phyloP scores from a whole-genome alignment of 768 basidiomycete species.

The Mrakia hoshinonis region DNA sequence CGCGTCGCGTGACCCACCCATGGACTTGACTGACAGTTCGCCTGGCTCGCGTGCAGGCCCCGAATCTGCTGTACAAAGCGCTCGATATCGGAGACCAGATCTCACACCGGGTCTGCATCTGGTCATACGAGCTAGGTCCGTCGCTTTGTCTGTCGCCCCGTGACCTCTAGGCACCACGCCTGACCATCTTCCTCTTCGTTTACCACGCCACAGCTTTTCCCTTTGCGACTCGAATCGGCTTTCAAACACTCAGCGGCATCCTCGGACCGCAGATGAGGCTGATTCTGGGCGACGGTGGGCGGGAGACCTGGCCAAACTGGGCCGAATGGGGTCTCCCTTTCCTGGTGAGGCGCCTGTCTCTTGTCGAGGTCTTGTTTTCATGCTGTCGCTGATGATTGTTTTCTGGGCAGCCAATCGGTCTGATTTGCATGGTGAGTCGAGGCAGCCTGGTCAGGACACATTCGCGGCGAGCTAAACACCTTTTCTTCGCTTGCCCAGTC shows the following conservation, averaged over 20 bases:
- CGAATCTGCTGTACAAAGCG: not conserved
- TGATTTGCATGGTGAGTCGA: not conserved
- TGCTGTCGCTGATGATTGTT: not conserved
- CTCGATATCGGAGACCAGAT: not conserved
- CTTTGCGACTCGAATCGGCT: not conserved
- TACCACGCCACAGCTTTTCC: not conserved
- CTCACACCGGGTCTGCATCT: not conserved
- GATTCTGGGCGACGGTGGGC: not conserved
- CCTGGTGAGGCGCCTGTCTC: not conserved
- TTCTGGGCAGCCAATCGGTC: not conserved
- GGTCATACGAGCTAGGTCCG: not conserved
- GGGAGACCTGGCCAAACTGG: not conserved
- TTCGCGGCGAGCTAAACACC: too few relatives aligned
- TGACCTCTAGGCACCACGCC: not conserved
- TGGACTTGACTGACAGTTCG: not conserved
- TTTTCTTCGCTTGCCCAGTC: too few relatives aligned
- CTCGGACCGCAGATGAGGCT: not conserved
- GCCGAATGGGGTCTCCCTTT: not conserved
- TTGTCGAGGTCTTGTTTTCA: not conserved
- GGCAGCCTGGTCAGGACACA: too few relatives aligned
- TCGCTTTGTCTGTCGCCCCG: not conserved
- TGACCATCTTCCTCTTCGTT: not conserved
- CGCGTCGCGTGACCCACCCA: not conserved
- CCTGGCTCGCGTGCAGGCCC: not conserved
- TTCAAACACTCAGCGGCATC: not conserved